Base-by-base conservation (phyloP, 2,329 filamentous ascomycete genomes). In the Alternaria burnsii region DNA sequence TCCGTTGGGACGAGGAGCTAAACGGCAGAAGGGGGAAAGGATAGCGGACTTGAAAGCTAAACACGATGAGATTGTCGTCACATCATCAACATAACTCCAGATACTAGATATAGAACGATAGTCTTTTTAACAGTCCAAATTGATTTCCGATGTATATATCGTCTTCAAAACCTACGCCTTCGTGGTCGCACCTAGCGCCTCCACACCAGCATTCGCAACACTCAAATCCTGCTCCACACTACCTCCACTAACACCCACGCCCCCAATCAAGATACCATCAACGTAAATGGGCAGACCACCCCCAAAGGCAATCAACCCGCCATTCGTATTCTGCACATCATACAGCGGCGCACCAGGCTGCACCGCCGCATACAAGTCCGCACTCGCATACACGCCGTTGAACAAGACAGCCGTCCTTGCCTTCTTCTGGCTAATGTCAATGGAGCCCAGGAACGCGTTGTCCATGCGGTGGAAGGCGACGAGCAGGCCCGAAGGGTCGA, bases 401-500 rank as follows among this genome's bases (percentile, higher is more conserved):
- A 75, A 75, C 9, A 75, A 38, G 8, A 74, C 70, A 3, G 68
- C 67, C 3, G 72, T 75, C 16, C 66, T 62, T 12, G 73, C 71
- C 54, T 76, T 76, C 59, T 73, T 74, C 30, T 64, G 64, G 5
- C 66, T 69, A 14, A 76, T 64, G 22, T 75, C 72, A 43, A 76
- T 72, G 26, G 69, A 72, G 8, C 71, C 72, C 4, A 65, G 53
- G 46, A 60, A 70, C 3, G 73, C 70, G 28, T 74, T 74, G 62
- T 76, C 72, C 71, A 73, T 72, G 32, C 66, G 66, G 9, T 67
- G 48, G 57, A 75, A 75, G 8, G 70, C 72, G 32, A 76, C 68
- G 14, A 75, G 62, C 1, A 73, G 44, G 6, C 72, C 72, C 1
- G 69, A 71, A 0, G 72, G 69, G 44, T 75, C 71, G 5, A 74